Evolutionary conservation across 345 rosid genomes (phyloP).

Genomic region (Rhodamnia rubescens): DNA sequence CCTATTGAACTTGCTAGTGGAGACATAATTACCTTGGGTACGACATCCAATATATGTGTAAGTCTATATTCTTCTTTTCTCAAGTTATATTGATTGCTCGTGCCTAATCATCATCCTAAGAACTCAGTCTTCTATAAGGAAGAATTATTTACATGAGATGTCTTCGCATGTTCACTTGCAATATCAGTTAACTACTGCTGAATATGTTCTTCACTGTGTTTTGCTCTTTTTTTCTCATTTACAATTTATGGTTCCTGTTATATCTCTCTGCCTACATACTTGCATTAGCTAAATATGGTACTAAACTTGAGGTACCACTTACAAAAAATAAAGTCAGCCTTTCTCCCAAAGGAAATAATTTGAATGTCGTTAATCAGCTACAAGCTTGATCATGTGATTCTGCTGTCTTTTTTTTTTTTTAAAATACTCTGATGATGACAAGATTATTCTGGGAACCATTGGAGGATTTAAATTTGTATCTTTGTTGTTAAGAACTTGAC

Average conservation of each 20-base stretch:
- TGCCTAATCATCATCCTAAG: neutral
- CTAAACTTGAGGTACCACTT: neutral
- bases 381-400: neutral
- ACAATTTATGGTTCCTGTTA: neutral
- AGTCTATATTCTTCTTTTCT: conserved; percentile 13
- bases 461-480: neutral
- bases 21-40: conserved; percentile 80
- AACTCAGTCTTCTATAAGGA: neutral
- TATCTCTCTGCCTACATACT: neutral
- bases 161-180: neutral
- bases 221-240: neutral
- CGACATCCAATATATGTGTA: conserved; percentile 65
- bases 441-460: neutral
- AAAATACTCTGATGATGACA: neutral
- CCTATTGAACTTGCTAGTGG: conserved; percentile 73
- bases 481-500: neutral
- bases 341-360: neutral
- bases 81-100: neutral
- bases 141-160: neutral
- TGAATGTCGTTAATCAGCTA: neutral
- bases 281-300: neutral
- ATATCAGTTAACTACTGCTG: neutral
- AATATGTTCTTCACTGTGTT: neutral
- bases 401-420: neutral
- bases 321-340: neutral